phyloP scores from a whole-genome alignment of 352 stramenopile species.

The Globisporangium heterothallicum region DNA sequence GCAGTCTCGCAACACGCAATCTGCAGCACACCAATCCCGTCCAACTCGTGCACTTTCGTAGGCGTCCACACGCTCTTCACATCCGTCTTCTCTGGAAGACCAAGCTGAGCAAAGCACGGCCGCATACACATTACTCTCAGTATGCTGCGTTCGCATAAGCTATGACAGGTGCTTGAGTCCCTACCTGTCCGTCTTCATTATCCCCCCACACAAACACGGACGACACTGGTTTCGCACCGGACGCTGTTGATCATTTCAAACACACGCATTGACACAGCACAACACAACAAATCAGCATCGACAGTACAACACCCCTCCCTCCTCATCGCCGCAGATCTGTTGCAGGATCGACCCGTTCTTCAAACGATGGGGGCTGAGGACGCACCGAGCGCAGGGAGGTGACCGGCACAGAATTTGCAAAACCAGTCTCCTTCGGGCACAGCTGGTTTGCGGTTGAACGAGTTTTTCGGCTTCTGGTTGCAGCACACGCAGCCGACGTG shows the following conservation, averaged over 20 bases:
- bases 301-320: too few species aligned
- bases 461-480: constrained; percentile 68
- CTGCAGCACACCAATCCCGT: constrained; percentile 49
- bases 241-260: constrained; percentile 15
- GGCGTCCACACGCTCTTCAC: constrained; percentile 54
- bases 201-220: constrained; percentile 69
- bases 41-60: constrained; percentile 53
- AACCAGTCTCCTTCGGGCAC: constrained; percentile 84
- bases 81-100: constrained; percentile 29
- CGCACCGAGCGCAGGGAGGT: constrained; percentile 41
- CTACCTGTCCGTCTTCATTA: constrained; percentile 77
- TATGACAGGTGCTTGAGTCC: neutral
- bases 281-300: neutral
- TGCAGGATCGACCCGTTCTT: too few species aligned
- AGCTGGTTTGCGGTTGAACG: constrained; percentile 65
- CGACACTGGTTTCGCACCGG: constrained; percentile 36
- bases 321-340: too few species aligned
- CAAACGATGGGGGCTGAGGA: too few species aligned
- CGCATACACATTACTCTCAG: neutral
- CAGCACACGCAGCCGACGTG: constrained; percentile 74
- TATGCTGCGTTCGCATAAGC: neutral
- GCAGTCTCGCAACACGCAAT: constrained; percentile 62
- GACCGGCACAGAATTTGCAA: constrained; percentile 80
- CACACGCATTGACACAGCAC: neutral
- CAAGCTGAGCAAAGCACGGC: constrained; percentile 30